Percentiles rank a stretch among this genome's conserved stretches.
Evolutionary conservation across 2,329 filamentous ascomycete genomes (phyloP).

Genomic region (Hymenoscyphus salicellus): DNA sequence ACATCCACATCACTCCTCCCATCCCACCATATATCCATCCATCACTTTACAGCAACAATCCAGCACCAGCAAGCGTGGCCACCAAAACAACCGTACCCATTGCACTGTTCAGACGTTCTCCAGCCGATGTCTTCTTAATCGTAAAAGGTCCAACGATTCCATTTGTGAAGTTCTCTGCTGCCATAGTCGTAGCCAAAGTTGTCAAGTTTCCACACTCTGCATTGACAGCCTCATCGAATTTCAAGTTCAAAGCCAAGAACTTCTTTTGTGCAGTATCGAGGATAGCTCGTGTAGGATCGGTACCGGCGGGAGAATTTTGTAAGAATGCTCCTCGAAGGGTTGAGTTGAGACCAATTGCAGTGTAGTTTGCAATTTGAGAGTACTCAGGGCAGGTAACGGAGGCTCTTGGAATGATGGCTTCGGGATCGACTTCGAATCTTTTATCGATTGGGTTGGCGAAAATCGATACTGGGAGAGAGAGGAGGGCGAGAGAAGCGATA

Average conservation of each 20-base stretch:
- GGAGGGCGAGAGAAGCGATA: constrained; percentile 6
- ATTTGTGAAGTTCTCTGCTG: constrained; percentile 44
- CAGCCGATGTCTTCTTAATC: constrained; percentile 2
- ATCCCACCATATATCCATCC: not conserved
- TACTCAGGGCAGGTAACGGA: constrained; percentile 41
- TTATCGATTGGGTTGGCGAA: not conserved
- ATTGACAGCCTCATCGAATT: constrained; percentile 42
- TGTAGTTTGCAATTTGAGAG: constrained; percentile 46
- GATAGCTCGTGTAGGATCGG: constrained; percentile 39
- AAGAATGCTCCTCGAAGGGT: constrained; percentile 47
- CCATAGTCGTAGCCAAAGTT: constrained; percentile 43
- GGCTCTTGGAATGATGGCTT: not conserved
- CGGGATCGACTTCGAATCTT: not conserved
- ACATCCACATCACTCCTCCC: not conserved
- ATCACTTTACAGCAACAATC: constrained; percentile 2
- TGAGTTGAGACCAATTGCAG: constrained; percentile 45
- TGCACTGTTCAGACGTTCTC: not conserved
- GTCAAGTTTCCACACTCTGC: constrained; percentile 46
- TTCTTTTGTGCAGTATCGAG: constrained; percentile 39
- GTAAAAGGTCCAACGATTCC: constrained; percentile 37
- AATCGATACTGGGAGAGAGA: constrained; percentile 3
- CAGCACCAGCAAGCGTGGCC: constrained; percentile 6
- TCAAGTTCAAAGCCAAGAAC: constrained; percentile 39
- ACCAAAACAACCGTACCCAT: not conserved
- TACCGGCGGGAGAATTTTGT: constrained; percentile 43